Conservation (phyloP, 306 rosid species). For the Pyrus pyrifolia region DNA sequence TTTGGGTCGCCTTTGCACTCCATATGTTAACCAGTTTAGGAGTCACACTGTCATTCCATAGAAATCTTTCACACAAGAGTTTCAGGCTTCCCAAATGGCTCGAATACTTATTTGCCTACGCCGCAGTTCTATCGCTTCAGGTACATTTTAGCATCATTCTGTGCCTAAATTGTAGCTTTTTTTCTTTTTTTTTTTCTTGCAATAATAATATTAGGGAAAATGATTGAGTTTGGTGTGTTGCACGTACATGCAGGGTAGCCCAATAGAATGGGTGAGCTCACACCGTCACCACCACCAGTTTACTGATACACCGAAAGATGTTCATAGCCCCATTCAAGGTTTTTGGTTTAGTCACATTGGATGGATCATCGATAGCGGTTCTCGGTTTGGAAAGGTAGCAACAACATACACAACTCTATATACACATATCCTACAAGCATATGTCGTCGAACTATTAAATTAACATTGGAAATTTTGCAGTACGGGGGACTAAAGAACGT, state of each 20-base stretch:
- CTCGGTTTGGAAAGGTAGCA: constrained; percentile 55
- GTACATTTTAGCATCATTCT: background rate
- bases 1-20: constrained; percentile 49
- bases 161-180: background rate
- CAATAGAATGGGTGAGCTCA: constrained; percentile 90
- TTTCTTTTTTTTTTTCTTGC: background rate
- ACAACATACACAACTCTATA: background rate
- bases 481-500: constrained; percentile 67
- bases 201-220: background rate
- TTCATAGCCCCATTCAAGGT: constrained; percentile 75
- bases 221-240: background rate
- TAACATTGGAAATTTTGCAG: constrained; percentile 25
- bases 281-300: constrained; percentile 83
- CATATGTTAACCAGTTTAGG: constrained; percentile 59
- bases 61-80: constrained; percentile 76
- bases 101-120: constrained; percentile 68
- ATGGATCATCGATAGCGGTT: constrained; percentile 64
- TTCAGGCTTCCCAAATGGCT: constrained; percentile 82
- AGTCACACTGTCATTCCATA: constrained; percentile 64
- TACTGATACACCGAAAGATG: constrained; percentile 73
- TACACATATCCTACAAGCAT: no score
- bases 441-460: background rate
- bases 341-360: constrained; percentile 88
- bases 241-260: constrained; percentile 45
- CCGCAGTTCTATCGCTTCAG: constrained; percentile 77